phyloP scores from a whole-genome alignment of 805 yeast genomes.

The Kluyveromyces lactis region DNA sequence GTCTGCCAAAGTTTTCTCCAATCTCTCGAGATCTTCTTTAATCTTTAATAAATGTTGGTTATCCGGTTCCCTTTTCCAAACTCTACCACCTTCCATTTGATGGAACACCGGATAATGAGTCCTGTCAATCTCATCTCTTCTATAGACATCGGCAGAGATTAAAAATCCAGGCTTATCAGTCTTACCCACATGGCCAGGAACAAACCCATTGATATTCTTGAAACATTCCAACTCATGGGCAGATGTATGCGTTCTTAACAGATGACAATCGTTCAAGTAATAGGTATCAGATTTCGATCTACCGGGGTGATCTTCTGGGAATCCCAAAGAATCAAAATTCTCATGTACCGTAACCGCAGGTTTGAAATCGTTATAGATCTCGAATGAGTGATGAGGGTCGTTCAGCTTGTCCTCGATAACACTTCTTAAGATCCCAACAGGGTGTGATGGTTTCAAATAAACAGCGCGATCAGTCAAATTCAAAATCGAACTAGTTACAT shows the following conservation, averaged over 20 bases:
- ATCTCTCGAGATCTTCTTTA: slow-evolving; percentile 47
- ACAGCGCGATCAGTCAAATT: slow-evolving; percentile 62
- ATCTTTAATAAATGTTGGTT: slow-evolving; percentile 35
- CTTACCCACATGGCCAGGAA: not conserved
- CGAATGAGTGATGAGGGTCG: slow-evolving; percentile 60
- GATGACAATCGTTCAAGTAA: slow-evolving; percentile 63
- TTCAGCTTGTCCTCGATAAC: slow-evolving; percentile 63
- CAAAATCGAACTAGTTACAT: slow-evolving; percentile 68
- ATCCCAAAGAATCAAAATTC: slow-evolving; percentile 88
- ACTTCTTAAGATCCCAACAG: slow-evolving; percentile 75
- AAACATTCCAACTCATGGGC: slow-evolving; percentile 81
- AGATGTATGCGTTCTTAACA: slow-evolving; percentile 90
- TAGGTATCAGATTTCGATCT: slow-evolving; percentile 89
- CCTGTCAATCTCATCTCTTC: slow-evolving; percentile 90
- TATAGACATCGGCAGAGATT: slow-evolving; percentile 90
- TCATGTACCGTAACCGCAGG: slow-evolving; percentile 78
- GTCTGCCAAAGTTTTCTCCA: slow-evolving; percentile 41
- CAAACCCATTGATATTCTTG: slow-evolving; percentile 6
- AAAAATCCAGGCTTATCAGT: slow-evolving; percentile 65
- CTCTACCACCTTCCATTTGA: slow-evolving; percentile 93
- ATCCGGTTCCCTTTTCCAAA: slow-evolving; percentile 51
- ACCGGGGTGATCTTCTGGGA: slow-evolving; percentile 90
- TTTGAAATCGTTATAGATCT: slow-evolving; percentile 56
- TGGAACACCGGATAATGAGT: slow-evolving; percentile 97
- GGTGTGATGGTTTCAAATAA: slow-evolving; percentile 71